Conservation (phyloP, 2,329 filamentous ascomycete genomes). For the Chaetomium globosum region DNA sequence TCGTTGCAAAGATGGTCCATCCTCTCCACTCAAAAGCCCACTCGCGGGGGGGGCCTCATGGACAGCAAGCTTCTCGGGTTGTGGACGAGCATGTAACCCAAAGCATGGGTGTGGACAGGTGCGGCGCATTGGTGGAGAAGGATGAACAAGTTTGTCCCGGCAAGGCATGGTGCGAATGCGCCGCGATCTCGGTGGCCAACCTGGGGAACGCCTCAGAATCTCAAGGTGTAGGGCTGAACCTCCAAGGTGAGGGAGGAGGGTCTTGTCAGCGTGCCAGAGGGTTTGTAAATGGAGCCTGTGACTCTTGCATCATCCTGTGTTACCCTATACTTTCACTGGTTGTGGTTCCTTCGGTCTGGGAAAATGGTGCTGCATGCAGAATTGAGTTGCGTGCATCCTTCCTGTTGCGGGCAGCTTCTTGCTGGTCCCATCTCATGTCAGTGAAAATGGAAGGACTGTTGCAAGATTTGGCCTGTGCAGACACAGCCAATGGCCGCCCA, state of each 20-base stretch:
- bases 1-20: neutral
- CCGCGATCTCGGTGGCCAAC: constrained; percentile 22
- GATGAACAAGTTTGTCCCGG: constrained; percentile 10
- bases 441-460: constrained; percentile 26
- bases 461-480: constrained; percentile 21
- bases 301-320: neutral
- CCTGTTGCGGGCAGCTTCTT: constrained; percentile 7
- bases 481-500: constrained; percentile 20
- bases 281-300: neutral
- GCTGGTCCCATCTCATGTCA: constrained; percentile 7
- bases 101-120: constrained; percentile 7
- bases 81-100: constrained; percentile 23
- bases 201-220: constrained; percentile 9
- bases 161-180: constrained; percentile 8
- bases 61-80: constrained; percentile 16
- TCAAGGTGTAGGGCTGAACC: constrained; percentile 23
- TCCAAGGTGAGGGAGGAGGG: neutral
- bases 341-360: neutral
- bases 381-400: neutral
- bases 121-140: constrained; percentile 25
- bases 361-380: neutral
- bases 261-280: neutral
- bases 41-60: neutral
- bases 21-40: constrained; percentile 17
- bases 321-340: neutral